Evolutionary conservation across 345 rosid species (phyloP), one percentile per base, ranked within the genome.

Genomic region (Lepidium sativum): DNA sequence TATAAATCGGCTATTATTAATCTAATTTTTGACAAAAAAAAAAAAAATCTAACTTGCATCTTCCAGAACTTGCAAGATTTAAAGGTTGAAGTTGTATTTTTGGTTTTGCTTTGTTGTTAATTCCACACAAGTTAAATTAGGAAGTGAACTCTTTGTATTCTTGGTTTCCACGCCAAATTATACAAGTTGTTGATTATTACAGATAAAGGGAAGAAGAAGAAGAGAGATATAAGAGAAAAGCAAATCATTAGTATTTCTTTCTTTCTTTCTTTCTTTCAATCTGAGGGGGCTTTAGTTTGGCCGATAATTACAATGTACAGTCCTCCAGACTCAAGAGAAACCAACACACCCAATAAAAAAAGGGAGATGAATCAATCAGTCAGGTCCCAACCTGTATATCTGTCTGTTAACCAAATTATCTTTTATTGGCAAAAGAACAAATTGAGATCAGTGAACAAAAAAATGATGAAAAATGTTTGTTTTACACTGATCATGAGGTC

Each of bases 401-500:
- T 6, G 47, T 62, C 54, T 62, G 63, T 54, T 45, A 70, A 56
- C 71, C 72, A 72, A 72, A 65, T 41, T 43, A 37, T 32, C 53
- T 44, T 44, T 82, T 78, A 73, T 65, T 63, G 61, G 65, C 65
- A 55, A 84, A 75, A 55, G 62, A 86, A 81, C 47, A 76, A 80
- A 84, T 77, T 33, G 54, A 31, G 54, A 66, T 65, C 54, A 66
- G 66, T 65, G 25, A 59, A 54, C 55, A 57, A 71, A 63, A 64
- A 54, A 72, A 72, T 66, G 62, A 25, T 43, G 71, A 51, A 59
- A 41, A 51, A 66, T 42, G 2, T 33, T 48, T 13, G 31, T n/a
- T 72, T 53, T 25, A n/a, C 34, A 54, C 39, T 78, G 48, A 33
- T 69, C 84, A 94, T 34, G 87, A 82, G n/a, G 85, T 81, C 99